These are phyloP conservation scores for Verticillium dahliae DNA, from an alignment of 2,329 filamentous ascomycete genomes.

Conservation along the genomic window DNA sequence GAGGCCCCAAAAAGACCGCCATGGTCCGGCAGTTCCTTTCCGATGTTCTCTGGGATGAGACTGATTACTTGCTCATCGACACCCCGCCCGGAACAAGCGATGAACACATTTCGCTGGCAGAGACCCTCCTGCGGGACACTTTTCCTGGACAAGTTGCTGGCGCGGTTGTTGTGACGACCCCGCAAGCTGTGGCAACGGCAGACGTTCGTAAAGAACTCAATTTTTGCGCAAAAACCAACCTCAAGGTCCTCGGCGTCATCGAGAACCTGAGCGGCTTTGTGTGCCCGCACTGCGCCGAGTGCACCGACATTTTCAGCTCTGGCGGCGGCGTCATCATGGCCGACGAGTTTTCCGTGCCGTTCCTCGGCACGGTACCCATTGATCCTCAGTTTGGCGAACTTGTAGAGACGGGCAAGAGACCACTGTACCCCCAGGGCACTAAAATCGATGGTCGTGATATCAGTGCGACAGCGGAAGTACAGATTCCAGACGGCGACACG, in stretches of 20 bases:
- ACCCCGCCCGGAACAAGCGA: slow-evolving; percentile 95
- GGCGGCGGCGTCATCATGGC: slow-evolving; percentile 90
- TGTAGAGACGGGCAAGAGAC: slow-evolving; percentile 65
- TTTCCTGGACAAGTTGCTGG: slow-evolving; percentile 66
- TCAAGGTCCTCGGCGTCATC: slow-evolving; percentile 78
- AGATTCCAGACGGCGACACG: slow-evolving; percentile 15
- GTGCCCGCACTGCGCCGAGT: slow-evolving; percentile 74
- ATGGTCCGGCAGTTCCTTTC: slow-evolving; percentile 97
- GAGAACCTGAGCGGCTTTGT: slow-evolving; percentile 96
- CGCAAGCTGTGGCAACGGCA: slow-evolving; percentile 86
- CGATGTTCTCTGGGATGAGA: slow-evolving; percentile 79
- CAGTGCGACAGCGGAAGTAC: slow-evolving; percentile 17
- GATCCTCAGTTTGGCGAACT: slow-evolving; percentile 87
- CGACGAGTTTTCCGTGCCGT: slow-evolving; percentile 73
- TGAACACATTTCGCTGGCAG: slow-evolving; percentile 91
- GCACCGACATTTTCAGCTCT: slow-evolving; percentile 88
- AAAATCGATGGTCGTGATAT: slow-evolving; percentile 51
- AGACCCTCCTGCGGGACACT: slow-evolving; percentile 67
- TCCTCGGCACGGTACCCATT: slow-evolving; percentile 82
- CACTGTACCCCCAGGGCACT: slow-evolving; percentile 65
- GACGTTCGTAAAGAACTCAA: slow-evolving; percentile 95
- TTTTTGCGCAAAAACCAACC: slow-evolving; percentile 79
- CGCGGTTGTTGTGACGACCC: slow-evolving; percentile 92
- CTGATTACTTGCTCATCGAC: slow-evolving; percentile 92
- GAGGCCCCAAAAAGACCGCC: slow-evolving; percentile 96